A percentile compares a stretch with the other conserved stretches of the same genome.
phyloP scores from a whole-genome alignment of 1,139 yeast species.

The Candida buenavistaensis region DNA sequence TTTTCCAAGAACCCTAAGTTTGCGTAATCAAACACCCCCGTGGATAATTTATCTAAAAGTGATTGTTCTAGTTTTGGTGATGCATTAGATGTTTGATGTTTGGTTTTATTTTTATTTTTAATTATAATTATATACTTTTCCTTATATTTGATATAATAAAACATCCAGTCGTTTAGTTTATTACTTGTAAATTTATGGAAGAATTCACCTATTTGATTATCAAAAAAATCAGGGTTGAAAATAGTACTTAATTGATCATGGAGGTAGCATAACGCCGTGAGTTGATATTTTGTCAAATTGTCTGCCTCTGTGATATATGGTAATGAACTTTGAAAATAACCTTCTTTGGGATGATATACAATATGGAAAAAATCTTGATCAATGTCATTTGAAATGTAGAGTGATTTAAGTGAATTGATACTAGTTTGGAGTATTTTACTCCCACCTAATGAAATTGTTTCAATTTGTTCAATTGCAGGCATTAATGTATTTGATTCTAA shows the following conservation, averaged over 20 bases:
- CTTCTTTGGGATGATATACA: constrained; percentile 28
- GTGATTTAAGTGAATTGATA: constrained; percentile 30
- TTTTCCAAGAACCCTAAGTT: constrained; percentile 42
- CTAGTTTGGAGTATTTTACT: constrained; percentile 26
- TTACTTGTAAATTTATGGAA: constrained; percentile 45
- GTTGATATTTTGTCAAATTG: constrained; percentile 15
- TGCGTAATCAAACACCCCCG: constrained; percentile 27
- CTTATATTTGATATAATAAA: constrained; percentile 36
- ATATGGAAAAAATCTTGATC: constrained; percentile 42
- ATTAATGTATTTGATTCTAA: constrained; percentile 19
- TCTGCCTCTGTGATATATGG: constrained; percentile 34
- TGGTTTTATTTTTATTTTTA: constrained; percentile 31
- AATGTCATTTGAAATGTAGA: constrained; percentile 20
- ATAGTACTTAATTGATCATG: constrained; percentile 42
- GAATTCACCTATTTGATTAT: constrained; percentile 30
- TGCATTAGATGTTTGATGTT: constrained; percentile 3
- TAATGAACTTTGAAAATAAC: constrained; percentile 36
- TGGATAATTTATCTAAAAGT: constrained; percentile 19
- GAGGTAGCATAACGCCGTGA: constrained; percentile 35
- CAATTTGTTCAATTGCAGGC: constrained; percentile 27
- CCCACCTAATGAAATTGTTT: constrained; percentile 17
- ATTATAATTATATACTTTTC: constrained; percentile 36
- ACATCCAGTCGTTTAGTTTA: constrained; percentile 36
- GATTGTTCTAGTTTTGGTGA: constrained; percentile 12
- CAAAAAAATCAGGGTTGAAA: constrained; percentile 28